Percentiles rank a stretch among this genome's conserved stretches.
phyloP scores from a whole-genome alignment of 106 monocot species.

The Dendrobium huoshanense region DNA sequence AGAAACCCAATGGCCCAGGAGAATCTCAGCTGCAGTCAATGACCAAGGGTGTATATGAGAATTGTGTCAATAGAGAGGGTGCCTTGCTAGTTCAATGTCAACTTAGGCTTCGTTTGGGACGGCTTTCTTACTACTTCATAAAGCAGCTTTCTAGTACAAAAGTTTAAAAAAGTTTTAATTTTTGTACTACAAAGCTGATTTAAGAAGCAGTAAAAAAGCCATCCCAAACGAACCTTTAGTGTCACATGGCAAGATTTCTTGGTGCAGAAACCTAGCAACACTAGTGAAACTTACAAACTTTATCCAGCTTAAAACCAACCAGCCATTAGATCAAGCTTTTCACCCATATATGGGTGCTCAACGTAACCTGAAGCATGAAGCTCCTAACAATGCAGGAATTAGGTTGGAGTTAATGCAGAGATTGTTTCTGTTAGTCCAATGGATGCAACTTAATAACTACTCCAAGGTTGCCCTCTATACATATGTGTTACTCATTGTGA shows the following conservation, averaged over 20 bases:
- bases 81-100: constrained; percentile 3
- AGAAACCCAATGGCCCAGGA: constrained; percentile 94
- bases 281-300: background rate
- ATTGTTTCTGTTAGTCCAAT: too few relatives aligned
- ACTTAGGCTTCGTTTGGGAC: background rate
- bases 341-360: too few relatives aligned
- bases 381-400: too few relatives aligned
- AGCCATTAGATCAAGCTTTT: background rate
- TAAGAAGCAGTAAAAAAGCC: too few relatives aligned
- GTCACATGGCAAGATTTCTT: background rate
- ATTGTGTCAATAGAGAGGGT: constrained; percentile 22
- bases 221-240: background rate
- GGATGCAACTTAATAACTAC: too few relatives aligned
- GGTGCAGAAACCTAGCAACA: background rate
- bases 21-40: constrained; percentile 99
- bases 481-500: background rate
- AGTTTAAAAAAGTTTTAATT: too few relatives aligned
- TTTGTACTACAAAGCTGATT: too few relatives aligned
- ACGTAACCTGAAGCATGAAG: too few relatives aligned
- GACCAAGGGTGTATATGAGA: constrained; percentile 86
- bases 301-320: background rate
- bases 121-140: too few relatives aligned
- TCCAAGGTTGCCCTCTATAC: too few relatives aligned
- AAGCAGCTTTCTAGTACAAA: too few relatives aligned
- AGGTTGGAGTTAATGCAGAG: too few relatives aligned